These are phyloP conservation scores for Jasminum sambac DNA, from an alignment of 257 asterid genomes.

Conservation along the genomic window DNA sequence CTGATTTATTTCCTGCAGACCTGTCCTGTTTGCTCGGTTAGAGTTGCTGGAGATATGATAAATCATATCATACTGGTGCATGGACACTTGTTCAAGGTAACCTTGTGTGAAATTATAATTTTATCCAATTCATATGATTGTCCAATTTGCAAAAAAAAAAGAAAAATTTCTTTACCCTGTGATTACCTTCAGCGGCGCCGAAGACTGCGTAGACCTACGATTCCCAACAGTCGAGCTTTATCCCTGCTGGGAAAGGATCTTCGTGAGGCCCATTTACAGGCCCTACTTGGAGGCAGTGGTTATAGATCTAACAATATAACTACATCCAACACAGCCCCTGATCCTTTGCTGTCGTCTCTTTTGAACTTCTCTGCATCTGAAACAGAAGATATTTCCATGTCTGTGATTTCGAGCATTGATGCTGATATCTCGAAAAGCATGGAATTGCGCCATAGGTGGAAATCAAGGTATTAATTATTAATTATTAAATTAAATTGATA, in stretches of 20 bases:
- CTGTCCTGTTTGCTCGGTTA: constrained; percentile 76
- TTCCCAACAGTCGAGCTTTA: constrained; percentile 68
- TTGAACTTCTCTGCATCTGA: constrained; percentile 62
- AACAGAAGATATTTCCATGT: constrained; percentile 66
- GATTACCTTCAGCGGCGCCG: constrained; percentile 65
- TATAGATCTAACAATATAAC: constrained; percentile 49
- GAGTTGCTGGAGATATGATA: constrained; percentile 66
- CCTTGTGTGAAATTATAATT: constrained; percentile 32
- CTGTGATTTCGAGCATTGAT: constrained; percentile 62
- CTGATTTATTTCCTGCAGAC: constrained; percentile 49
- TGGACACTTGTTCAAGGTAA: constrained; percentile 78
- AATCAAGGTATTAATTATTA: constrained; percentile 70
- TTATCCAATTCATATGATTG: not conserved
- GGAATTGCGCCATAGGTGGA: constrained; percentile 55
- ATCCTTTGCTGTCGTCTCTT: constrained; percentile 72
- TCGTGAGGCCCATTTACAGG: constrained; percentile 82
- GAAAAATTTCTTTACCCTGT: constrained; percentile 45
- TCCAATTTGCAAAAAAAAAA: too few relatives aligned
- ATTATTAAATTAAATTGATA: too few relatives aligned
- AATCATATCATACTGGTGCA: constrained; percentile 76
- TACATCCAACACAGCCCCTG: constrained; percentile 43
- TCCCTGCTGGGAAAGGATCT: constrained; percentile 80
- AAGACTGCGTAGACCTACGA: constrained; percentile 63
- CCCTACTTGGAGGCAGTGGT: constrained; percentile 69
- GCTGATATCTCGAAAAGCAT: constrained; percentile 42